A percentile compares a stretch with the other conserved stretches of the same genome.
Evolutionary conservation across 805 yeast genomes (phyloP).

Genomic region (Barnettozyma sp.): DNA sequence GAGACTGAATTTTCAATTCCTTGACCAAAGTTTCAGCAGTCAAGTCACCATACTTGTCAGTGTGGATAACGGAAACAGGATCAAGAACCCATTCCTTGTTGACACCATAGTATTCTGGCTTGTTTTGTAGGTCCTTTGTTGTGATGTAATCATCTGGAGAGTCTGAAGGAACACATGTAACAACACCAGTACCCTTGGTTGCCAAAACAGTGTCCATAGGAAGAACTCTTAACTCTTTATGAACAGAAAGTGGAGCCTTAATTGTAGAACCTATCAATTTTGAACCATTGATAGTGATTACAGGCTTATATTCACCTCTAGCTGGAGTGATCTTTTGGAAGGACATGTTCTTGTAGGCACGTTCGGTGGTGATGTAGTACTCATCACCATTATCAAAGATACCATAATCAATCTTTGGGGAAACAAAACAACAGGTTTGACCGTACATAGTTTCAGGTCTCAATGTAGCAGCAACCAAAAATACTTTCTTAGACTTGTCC

Average conservation of each 20-base stretch:
- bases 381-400: constrained; percentile 76
- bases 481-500: constrained; percentile 54
- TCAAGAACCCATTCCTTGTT: constrained; percentile 83
- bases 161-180: constrained; percentile 97
- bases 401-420: constrained; percentile 91
- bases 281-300: constrained; percentile 57
- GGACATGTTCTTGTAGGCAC: constrained; percentile 96
- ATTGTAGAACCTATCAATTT: constrained; percentile 81
- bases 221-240: constrained; percentile 67
- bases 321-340: constrained; percentile 88
- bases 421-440: constrained; percentile 95
- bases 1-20: constrained; percentile 86
- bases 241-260: constrained; percentile 71
- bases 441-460: constrained; percentile 99
- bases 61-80: constrained; percentile 63
- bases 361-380: constrained; percentile 80
- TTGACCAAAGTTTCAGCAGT: constrained; percentile 82
- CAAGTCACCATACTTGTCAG: constrained; percentile 81
- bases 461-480: constrained; percentile 90
- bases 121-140: constrained; percentile 71
- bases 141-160: constrained; percentile 97
- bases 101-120: constrained; percentile 85
- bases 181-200: constrained; percentile 97
- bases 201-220: constrained; percentile 98
- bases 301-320: constrained; percentile 70